These are phyloP conservation scores for Candida ortonii DNA, from an alignment of 805 yeast species.

Conservation along the genomic window DNA sequence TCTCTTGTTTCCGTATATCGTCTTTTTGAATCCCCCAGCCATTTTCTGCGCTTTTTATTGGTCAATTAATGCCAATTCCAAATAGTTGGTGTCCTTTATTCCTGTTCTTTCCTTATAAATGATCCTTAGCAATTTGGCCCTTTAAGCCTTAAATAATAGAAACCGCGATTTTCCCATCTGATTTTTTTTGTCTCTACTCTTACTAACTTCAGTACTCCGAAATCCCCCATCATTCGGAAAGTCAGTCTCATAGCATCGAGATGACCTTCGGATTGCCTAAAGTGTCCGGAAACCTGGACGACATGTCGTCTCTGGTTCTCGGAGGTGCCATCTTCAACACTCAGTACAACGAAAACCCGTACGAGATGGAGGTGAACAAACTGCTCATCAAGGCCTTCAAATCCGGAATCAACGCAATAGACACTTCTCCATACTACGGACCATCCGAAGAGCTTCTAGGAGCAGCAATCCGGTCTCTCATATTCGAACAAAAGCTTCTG, in stretches of 20 bases:
- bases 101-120: too few relatives aligned
- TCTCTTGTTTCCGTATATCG: constrained; percentile 7
- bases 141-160: too few relatives aligned
- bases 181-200: neutral
- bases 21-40: constrained; percentile 5
- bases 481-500: constrained; percentile 35
- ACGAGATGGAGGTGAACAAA: constrained; percentile 51
- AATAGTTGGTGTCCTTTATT: neutral
- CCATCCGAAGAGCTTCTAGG: constrained; percentile 80
- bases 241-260: too few relatives aligned
- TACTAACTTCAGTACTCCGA: neutral
- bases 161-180: too few relatives aligned
- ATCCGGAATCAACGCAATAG: constrained; percentile 72
- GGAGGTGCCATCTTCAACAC: constrained; percentile 90
- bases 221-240: too few relatives aligned
- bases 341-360: constrained; percentile 74
- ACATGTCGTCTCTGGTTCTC: constrained; percentile 57
- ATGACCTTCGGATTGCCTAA: constrained; percentile 23
- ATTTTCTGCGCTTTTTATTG: constrained; percentile 1
- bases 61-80: neutral
- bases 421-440: constrained; percentile 93
- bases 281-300: constrained; percentile 28
- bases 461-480: constrained; percentile 45
- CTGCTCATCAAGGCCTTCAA: constrained; percentile 60
- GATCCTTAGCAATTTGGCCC: too few relatives aligned